These are phyloP conservation scores for Pseudogymnoascus sp. DNA, from an alignment of 2,329 filamentous ascomycete genomes.

Conservation along the genomic window DNA sequence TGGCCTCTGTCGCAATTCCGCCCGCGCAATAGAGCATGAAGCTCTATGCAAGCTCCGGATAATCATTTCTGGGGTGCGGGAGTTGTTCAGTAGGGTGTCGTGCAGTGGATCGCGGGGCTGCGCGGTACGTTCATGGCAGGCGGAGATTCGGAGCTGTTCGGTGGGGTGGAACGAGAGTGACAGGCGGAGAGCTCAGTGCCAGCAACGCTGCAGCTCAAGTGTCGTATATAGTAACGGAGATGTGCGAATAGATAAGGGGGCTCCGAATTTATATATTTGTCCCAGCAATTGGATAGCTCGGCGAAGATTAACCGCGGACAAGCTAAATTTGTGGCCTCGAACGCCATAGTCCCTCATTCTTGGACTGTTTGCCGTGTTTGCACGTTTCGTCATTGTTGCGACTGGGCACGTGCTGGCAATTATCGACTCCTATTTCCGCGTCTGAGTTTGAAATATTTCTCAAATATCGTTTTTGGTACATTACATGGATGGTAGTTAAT, in stretches of 20 bases:
- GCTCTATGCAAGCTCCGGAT: constrained; percentile 22
- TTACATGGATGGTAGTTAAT: background rate
- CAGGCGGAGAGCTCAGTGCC: background rate
- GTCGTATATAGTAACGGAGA: background rate
- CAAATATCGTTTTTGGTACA: background rate
- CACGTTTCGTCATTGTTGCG: background rate
- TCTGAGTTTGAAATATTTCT: background rate
- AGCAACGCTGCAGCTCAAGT: background rate
- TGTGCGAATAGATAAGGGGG: background rate
- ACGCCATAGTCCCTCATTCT: constrained; percentile 29
- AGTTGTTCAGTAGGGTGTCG: background rate
- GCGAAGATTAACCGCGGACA: background rate
- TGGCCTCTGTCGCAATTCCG: constrained; percentile 17
- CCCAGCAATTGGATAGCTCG: background rate
- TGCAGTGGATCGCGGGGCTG: background rate
- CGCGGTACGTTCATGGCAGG: background rate
- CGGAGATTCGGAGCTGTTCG: constrained; percentile 7
- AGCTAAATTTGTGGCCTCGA: constrained; percentile 31
- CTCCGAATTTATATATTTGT: background rate
- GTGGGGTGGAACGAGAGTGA: background rate
- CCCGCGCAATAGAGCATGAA: constrained; percentile 23
- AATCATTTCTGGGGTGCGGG: constrained; percentile 20
- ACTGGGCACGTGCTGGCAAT: background rate
- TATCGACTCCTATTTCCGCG: background rate
- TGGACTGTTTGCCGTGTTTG: background rate